These are phyloP conservation scores for Meira nashicola DNA, from an alignment of 1,284 basidiomycete species.

Conservation along the genomic window DNA sequence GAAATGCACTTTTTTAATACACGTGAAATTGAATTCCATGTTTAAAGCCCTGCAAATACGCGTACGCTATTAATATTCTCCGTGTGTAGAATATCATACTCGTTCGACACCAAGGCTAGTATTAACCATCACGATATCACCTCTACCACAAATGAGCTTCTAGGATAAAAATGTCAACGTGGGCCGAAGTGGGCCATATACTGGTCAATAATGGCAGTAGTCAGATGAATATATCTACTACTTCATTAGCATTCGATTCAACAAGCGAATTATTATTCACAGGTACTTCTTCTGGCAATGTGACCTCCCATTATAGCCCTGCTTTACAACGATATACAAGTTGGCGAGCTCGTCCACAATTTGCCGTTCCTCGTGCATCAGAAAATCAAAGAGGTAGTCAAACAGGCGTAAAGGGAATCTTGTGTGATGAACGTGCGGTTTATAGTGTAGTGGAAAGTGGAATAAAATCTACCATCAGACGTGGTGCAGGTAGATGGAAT, in stretches of 20 bases:
- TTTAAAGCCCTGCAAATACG: too few relatives aligned
- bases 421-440: constrained; percentile 52
- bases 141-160: not conserved
- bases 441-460: constrained; percentile 49
- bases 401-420: constrained; percentile 44
- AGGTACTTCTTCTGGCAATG: constrained; percentile 68
- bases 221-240: constrained; percentile 40
- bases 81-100: too few relatives aligned
- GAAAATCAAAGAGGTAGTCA: constrained; percentile 49
- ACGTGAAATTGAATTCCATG: too few relatives aligned
- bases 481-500: constrained; percentile 53
- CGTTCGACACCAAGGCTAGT: too few relatives aligned
- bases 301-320: constrained; percentile 69
- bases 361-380: constrained; percentile 59
- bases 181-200: constrained; percentile 45
- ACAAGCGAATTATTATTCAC: constrained; percentile 85
- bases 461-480: constrained; percentile 53
- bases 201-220: constrained; percentile 32
- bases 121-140: too few relatives aligned
- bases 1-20: too few relatives aligned
- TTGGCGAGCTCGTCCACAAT: constrained; percentile 54
- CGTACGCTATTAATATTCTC: too few relatives aligned
- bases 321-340: constrained; percentile 61
- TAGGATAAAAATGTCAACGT: constrained; percentile 35
- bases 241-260: constrained; percentile 72